Percentiles rank a stretch among this genome's conserved stretches.
Evolutionary conservation across 1,139 yeast genomes (phyloP).

Genomic region (Saccharomycopsis crataegensis): DNA sequence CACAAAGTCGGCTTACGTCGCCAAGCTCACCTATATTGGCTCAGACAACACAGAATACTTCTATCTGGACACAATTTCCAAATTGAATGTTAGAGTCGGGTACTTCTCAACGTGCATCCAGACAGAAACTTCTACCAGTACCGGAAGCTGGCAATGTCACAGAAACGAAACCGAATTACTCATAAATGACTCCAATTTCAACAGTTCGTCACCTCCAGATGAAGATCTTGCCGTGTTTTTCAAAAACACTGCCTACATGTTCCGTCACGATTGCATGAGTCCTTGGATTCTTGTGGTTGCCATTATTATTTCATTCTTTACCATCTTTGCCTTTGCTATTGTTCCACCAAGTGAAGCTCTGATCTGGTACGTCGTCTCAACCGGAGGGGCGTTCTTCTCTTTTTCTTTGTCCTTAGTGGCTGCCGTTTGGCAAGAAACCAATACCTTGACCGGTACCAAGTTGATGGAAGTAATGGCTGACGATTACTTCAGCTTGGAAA

Average conservation of each 20-base stretch:
- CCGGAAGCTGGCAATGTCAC: constrained; percentile 16
- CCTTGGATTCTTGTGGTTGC: constrained; percentile 19
- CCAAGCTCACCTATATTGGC: constrained; percentile 18
- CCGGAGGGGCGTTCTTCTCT: constrained; percentile 8
- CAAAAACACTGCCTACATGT: constrained; percentile 17
- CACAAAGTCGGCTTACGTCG: constrained; percentile 15
- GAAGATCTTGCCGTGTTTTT: constrained; percentile 14
- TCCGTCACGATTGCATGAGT: constrained; percentile 18
- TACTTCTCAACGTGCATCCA: constrained; percentile 18
- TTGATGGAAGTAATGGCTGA: constrained; percentile 19
- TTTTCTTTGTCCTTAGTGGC: constrained; percentile 19
- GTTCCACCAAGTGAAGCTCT: not conserved
- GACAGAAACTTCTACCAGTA: not conserved
- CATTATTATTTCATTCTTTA: constrained; percentile 13
- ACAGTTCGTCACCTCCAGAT: constrained; percentile 15
- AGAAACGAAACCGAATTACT: constrained; percentile 13
- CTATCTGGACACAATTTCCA: constrained; percentile 5
- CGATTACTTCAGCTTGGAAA: constrained; percentile 15
- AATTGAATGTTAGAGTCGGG: constrained; percentile 17
- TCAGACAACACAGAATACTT: constrained; percentile 16
- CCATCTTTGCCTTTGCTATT: constrained; percentile 10
- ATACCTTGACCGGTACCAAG: constrained; percentile 19
- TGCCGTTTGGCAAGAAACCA: constrained; percentile 21
- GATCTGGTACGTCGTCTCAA: not conserved
- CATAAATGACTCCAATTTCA: constrained; percentile 10